phyloP scores from a whole-genome alignment of 441 rosid species.

The Melianthus villosus region DNA sequence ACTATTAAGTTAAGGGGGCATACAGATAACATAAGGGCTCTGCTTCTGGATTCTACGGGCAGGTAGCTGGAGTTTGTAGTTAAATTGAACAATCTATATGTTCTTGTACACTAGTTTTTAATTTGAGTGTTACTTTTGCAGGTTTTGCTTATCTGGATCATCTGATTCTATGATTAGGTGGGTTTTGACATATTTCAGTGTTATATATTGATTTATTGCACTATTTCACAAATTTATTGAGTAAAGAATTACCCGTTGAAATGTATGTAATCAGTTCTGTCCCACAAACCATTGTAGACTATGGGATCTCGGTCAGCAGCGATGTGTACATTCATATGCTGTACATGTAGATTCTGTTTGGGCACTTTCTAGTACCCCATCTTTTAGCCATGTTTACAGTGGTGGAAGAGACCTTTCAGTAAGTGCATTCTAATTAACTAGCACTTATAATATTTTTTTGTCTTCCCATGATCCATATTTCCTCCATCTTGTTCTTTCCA shows the following conservation, averaged over 20 bases:
- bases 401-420: slow-evolving; percentile 98
- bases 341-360: slow-evolving; percentile 99
- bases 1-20: slow-evolving; percentile 93
- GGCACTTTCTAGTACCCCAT: slow-evolving; percentile 93
- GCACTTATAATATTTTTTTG: background rate
- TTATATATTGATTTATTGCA: no score
- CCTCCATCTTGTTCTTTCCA: slow-evolving; percentile 3
- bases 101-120: no score
- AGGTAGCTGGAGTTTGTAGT: slow-evolving; percentile 31
- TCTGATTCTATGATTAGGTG: slow-evolving; percentile 99
- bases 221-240: no score
- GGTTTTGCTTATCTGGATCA: slow-evolving; percentile 96
- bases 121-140: slow-evolving; percentile 25
- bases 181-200: no score
- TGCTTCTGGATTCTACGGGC: slow-evolving; percentile 88
- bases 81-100: slow-evolving; percentile 4
- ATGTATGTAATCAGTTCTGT: no score
- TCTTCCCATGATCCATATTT: background rate
- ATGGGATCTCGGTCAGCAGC: slow-evolving; percentile 99
- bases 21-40: slow-evolving; percentile 83
- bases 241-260: no score
- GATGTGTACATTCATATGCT: slow-evolving; percentile 94
- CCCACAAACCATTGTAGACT: slow-evolving; percentile 58
- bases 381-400: slow-evolving; percentile 90
- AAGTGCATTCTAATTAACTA: slow-evolving; percentile 22